Evolutionary conservation across 2,329 filamentous ascomycete genomes (phyloP), one percentile per base, ranked within the genome.

Genomic region (Helotiales sp.): DNA sequence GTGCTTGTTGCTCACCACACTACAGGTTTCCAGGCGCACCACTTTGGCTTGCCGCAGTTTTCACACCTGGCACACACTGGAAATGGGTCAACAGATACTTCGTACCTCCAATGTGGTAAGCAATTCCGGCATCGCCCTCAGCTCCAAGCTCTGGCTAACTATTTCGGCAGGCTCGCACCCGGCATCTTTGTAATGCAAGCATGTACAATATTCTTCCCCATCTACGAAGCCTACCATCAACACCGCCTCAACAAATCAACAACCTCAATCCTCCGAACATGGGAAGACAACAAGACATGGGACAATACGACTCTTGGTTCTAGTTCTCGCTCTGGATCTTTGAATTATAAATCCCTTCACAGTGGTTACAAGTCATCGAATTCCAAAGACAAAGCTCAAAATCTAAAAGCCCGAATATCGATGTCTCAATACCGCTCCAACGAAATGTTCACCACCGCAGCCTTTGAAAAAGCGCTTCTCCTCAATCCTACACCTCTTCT

Each of bases 171-270:
- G 55, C 55, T 58, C 15, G 56, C 52, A 1, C 56, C 56, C 31
- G 56, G 56, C 13, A 58, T 58, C 12, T 36, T 55, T 8, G 47
- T 55, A 30, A 58, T 58, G 56, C 56, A 58, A 48, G 46, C 46
- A 22, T 40, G 30, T 15, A 55, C 56, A 27, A 52, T 58, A 2
- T 58, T 58, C 47, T 54, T 55, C 34, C 56, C 56, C 5, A 58
- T 58, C 34, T 58, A 58, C 52, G 52, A 54, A 47, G 15, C 36
- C 22, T 46, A 54, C 15, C 46, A 5, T 19, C 44, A 47, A 5
- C 19, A 17, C 12, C 36, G 46, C 19, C 34, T 58, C 46, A 36
- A 29, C 13, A 47, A 36, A 19, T 12, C 19, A 12, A 52, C 47
- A 2, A 19, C 44, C 25, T 47, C n/a, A 4, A 31, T 38, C 24